These are phyloP conservation scores for Yarrowia sp. DNA, from an alignment of 805 yeast species.

Conservation along the genomic window DNA sequence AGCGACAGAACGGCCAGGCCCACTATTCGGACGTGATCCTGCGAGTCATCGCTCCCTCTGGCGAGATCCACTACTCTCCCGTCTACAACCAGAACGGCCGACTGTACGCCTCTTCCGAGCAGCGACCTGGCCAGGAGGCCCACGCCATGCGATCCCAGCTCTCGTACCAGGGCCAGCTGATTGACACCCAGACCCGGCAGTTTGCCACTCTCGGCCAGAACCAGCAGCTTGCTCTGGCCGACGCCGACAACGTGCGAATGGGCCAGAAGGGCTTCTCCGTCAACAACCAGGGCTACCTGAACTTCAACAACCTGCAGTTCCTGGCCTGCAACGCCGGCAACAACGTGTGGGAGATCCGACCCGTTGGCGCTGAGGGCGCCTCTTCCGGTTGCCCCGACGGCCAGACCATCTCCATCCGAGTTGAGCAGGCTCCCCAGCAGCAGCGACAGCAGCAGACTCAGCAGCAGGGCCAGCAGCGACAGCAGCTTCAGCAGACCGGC, in stretches of 20 bases:
- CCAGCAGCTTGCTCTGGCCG: conserved; percentile 43
- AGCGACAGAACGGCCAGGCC: conserved; percentile 12
- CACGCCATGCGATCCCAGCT: conserved; percentile 14
- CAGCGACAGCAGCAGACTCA: conserved; percentile 17
- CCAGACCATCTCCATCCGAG: conserved; percentile 25
- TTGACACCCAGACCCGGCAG: conserved; percentile 7
- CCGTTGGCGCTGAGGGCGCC: conserved; percentile 28
- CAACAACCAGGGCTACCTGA: conserved; percentile 20
- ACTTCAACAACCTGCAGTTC: conserved; percentile 11
- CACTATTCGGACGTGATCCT: neutral
- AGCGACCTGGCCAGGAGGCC: neutral
- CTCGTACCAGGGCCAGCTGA: conserved; percentile 2
- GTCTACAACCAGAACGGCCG: conserved; percentile 10
- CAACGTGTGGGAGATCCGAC: conserved; percentile 31
- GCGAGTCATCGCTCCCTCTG: conserved; percentile 7
- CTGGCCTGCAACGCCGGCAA: conserved; percentile 26
- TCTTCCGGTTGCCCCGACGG: conserved; percentile 28
- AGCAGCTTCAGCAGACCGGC: conserved; percentile 5
- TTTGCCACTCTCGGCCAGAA: conserved; percentile 5
- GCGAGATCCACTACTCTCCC: neutral
- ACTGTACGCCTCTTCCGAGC: conserved; percentile 4
- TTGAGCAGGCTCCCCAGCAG: conserved; percentile 25
- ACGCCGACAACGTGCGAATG: conserved; percentile 89
- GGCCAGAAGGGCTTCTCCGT: conserved; percentile 72
- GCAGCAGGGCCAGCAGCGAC: conserved; percentile 3